Evolutionary conservation across 2,329 filamentous ascomycete genomes (phyloP).

Genomic region (Penicillium sp.): DNA sequence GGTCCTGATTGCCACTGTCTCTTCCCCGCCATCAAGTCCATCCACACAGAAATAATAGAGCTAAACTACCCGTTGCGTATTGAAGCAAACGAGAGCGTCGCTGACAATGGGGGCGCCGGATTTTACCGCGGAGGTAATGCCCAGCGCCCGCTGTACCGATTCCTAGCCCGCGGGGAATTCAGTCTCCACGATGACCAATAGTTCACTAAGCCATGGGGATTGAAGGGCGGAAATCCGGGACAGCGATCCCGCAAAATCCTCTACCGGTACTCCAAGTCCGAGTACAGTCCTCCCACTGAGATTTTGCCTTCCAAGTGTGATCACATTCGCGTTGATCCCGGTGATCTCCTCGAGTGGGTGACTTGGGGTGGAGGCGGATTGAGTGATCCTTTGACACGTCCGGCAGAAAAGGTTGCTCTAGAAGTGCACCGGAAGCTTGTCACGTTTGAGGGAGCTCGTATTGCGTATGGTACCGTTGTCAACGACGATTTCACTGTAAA

Average conservation of each 20-base stretch:
- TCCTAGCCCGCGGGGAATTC: slow-evolving; percentile 49
- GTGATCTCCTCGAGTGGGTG: slow-evolving; percentile 53
- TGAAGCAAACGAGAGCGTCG: slow-evolving; percentile 51
- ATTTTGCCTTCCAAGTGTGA: slow-evolving; percentile 46
- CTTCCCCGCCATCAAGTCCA: slow-evolving; percentile 53
- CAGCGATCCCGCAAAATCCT: slow-evolving; percentile 43
- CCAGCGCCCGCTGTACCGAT: slow-evolving; percentile 51
- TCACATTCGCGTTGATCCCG: slow-evolving; percentile 46
- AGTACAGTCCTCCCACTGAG: slow-evolving; percentile 32
- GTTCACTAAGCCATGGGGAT: slow-evolving; percentile 53
- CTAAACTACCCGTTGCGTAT: slow-evolving; percentile 51
- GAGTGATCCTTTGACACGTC: slow-evolving; percentile 48
- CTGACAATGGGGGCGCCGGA: slow-evolving; percentile 51
- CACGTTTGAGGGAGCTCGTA: slow-evolving; percentile 45
- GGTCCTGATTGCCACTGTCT: slow-evolving; percentile 53
- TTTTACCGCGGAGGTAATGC: slow-evolving; percentile 52
- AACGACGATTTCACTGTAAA: slow-evolving; percentile 40
- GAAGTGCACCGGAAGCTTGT: slow-evolving; percentile 51
- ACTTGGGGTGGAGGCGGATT: slow-evolving; percentile 55
- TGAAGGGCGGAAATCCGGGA: slow-evolving; percentile 50
- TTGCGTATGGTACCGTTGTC: slow-evolving; percentile 52
- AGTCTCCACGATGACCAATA: slow-evolving; percentile 53
- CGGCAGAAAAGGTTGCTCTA: slow-evolving; percentile 46
- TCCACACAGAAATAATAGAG: slow-evolving; percentile 51
- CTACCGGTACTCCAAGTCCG: slow-evolving; percentile 40